These are phyloP conservation scores for Prillingera fragicola DNA, from an alignment of 1,284 basidiomycete genomes.

Conservation along the genomic window DNA sequence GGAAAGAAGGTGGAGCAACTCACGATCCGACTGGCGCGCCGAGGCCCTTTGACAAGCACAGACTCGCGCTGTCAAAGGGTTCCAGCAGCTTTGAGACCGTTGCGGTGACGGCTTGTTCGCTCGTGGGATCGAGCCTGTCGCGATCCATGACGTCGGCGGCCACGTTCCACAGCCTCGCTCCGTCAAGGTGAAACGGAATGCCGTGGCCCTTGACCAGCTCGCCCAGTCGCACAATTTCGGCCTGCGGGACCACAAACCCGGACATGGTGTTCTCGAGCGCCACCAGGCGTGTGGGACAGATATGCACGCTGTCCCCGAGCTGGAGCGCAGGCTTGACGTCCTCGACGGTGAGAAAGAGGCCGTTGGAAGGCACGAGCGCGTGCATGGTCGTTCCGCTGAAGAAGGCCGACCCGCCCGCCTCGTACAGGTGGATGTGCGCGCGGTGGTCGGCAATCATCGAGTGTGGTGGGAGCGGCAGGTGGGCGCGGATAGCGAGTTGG, in stretches of 20 bases:
- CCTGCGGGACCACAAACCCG: conserved; percentile 85
- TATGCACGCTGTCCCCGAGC: conserved; percentile 67
- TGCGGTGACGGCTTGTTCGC: conserved; percentile 47
- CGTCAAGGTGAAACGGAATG: conserved; percentile 84
- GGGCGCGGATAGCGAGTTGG: conserved; percentile 72
- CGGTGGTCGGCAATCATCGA: conserved; percentile 75
- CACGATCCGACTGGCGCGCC: conserved; percentile 83
- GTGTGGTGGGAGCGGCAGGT: conserved; percentile 80
- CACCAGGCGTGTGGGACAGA: conserved; percentile 72
- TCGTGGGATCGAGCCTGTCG: conserved; percentile 40
- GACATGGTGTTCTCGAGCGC: conserved; percentile 87
- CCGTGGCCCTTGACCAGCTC: conserved; percentile 65
- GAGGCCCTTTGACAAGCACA: conserved; percentile 95
- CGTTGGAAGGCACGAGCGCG: conserved; percentile 39
- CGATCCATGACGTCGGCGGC: conserved; percentile 69
- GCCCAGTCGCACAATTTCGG: conserved; percentile 77
- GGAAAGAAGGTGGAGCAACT: background rate
- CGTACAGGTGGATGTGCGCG: conserved; percentile 62
- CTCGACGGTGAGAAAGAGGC: conserved; percentile 63
- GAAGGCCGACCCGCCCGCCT: conserved; percentile 76
- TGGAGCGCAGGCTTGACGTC: conserved; percentile 73
- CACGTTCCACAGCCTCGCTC: conserved; percentile 82
- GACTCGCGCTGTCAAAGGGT: conserved; percentile 87
- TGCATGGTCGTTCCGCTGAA: conserved; percentile 76
- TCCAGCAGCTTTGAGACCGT: conserved; percentile 68